A percentile compares a stretch with the other conserved stretches of the same genome.
Evolutionary conservation across 2,329 filamentous ascomycete species (phyloP).

Genomic region (Mycocentrospora acerina): DNA sequence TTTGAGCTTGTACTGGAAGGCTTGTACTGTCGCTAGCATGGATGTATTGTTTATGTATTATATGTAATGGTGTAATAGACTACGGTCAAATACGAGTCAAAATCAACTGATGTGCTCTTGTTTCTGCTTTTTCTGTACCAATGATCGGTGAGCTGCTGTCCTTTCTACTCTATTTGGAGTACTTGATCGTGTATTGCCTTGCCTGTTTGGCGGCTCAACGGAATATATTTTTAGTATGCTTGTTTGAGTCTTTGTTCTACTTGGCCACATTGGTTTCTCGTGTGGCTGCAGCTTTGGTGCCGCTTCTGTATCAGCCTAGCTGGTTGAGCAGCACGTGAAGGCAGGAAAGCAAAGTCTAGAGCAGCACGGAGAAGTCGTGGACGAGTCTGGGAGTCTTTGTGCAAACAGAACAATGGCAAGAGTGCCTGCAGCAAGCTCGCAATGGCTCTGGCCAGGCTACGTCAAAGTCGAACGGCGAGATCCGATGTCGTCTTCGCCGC

Average conservation of each 20-base stretch:
- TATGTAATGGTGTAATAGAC: slow-evolving; percentile 34
- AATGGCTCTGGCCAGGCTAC: too few species aligned
- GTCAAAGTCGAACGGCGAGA: too few species aligned
- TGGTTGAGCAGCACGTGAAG: slow-evolving; percentile 2
- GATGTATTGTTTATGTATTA: slow-evolving; percentile 19
- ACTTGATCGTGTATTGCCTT: not conserved
- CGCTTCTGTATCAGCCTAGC: not conserved
- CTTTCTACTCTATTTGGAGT: too few species aligned
- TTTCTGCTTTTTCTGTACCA: not conserved
- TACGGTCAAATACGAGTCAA: slow-evolving; percentile 12
- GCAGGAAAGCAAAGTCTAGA: not conserved
- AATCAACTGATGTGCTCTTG: slow-evolving; percentile 8
- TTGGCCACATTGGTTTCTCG: slow-evolving; percentile 7
- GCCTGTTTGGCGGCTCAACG: too few species aligned
- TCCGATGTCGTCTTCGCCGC: too few species aligned
- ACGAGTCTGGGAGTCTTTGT: too few species aligned
- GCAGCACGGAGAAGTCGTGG: not conserved
- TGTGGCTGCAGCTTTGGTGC: slow-evolving; percentile 5
- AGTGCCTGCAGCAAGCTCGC: too few species aligned
- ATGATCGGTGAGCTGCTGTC: slow-evolving; percentile 4
- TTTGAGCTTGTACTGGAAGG: slow-evolving; percentile 15
- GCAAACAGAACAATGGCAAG: too few species aligned
- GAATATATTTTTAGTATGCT: not conserved
- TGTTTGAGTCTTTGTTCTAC: slow-evolving; percentile 2
- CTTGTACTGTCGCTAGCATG: slow-evolving; percentile 12